phyloP scores from a whole-genome alignment of 345 rosid genomes.

The Corymbia maculata region DNA sequence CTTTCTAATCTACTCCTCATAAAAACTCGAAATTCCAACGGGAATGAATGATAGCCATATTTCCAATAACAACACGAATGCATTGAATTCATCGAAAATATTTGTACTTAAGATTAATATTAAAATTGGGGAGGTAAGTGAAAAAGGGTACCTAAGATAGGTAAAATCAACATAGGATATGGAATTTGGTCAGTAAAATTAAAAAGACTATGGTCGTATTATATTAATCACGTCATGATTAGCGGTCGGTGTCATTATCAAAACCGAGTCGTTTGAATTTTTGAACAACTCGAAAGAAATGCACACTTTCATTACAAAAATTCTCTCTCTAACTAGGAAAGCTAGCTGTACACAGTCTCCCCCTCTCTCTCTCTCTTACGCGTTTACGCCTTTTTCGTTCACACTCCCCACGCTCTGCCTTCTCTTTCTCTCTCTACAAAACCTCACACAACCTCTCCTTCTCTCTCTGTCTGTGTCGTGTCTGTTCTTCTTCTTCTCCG shows the following conservation, averaged over 20 bases:
- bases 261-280: background rate
- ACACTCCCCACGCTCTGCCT: background rate
- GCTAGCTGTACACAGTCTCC: slow-evolving; percentile 9
- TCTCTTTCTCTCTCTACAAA: background rate
- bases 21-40: accelerated
- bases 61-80: background rate
- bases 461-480: background rate
- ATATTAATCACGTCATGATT: background rate
- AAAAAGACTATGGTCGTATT: background rate
- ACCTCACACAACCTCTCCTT: background rate
- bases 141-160: background rate
- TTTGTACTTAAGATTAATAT: accelerated
- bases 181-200: background rate
- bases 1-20: accelerated
- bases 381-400: slow-evolving; percentile 16
- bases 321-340: background rate
- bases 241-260: background rate
- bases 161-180: background rate
- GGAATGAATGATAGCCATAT: accelerated
- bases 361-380: slow-evolving; percentile 1
- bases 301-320: background rate
- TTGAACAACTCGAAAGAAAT: background rate
- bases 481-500: background rate
- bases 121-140: background rate
- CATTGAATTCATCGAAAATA: background rate